phyloP scores from a whole-genome alignment of 805 yeast species.

The Clavispora santaluciae region DNA sequence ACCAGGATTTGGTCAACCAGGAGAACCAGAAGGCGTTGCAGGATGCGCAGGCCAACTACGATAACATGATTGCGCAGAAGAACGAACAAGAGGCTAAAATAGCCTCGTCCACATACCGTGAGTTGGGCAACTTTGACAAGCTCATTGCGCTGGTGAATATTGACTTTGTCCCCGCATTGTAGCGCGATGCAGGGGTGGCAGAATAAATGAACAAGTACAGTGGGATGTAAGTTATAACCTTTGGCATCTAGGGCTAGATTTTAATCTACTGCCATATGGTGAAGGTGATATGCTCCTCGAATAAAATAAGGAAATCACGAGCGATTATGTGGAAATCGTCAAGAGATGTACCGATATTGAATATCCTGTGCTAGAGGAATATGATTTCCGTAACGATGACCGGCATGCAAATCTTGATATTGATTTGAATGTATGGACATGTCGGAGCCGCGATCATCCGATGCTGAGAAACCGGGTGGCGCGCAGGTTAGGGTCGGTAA shows the following conservation, averaged over 20 bases:
- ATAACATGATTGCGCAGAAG: conserved; percentile 34
- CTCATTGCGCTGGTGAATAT: conserved; percentile 42
- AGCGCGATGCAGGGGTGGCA: no score
- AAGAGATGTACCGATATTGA: conserved; percentile 97
- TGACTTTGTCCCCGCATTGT: conserved; percentile 23
- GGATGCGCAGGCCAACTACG: conserved; percentile 46
- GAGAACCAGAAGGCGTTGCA: conserved; percentile 57
- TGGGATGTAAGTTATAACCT: no score
- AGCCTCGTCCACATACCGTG: conserved; percentile 51
- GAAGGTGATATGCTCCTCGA: no score
- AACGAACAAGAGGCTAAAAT: conserved; percentile 41
- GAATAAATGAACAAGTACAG: no score
- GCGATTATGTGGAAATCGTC: conserved; percentile 86
- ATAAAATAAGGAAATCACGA: conserved; percentile 86
- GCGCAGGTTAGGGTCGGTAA: no score
- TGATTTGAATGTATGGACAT: no score
- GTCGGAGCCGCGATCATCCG: no score
- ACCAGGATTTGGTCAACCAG: conserved; percentile 50
- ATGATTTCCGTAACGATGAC: conserved; percentile 55
- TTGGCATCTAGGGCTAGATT: no score
- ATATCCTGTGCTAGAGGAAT: conserved; percentile 66
- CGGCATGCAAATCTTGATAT: conserved; percentile 90
- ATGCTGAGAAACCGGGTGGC: no score
- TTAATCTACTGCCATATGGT: no score
- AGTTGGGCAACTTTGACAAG: conserved; percentile 54